Conservation (phyloP, 2,329 filamentous ascomycete genomes). For the Botrytis fragariae region DNA sequence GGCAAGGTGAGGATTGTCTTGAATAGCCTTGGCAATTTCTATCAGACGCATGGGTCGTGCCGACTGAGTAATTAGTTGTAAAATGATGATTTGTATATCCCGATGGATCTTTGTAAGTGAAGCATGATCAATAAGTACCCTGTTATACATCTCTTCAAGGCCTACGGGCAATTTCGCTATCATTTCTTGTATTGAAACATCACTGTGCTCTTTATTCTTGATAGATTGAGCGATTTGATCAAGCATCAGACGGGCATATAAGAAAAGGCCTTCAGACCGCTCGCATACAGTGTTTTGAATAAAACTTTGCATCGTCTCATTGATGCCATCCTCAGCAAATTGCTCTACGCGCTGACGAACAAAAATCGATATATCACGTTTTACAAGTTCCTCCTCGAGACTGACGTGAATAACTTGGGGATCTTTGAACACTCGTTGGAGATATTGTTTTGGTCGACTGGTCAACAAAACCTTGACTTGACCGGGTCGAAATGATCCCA, state of each 20-base stretch:
- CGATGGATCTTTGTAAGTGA: constrained; percentile 2
- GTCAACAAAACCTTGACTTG: constrained; percentile 46
- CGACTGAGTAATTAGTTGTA: constrained; percentile 30
- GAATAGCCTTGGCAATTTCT: constrained; percentile 15
- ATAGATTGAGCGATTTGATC: constrained; percentile 3
- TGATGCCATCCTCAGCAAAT: not conserved
- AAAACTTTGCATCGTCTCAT: not conserved
- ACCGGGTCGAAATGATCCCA: constrained; percentile 38
- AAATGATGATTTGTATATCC: constrained; percentile 28
- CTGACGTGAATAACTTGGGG: constrained; percentile 38
- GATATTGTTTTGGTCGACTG: constrained; percentile 41
- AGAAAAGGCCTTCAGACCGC: constrained; percentile 12
- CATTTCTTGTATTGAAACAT: not conserved
- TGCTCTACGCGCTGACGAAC: not conserved
- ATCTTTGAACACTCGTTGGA: constrained; percentile 39
- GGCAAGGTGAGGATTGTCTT: not conserved
- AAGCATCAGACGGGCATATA: constrained; percentile 19
- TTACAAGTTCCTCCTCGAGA: constrained; percentile 41
- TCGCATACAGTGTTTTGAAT: constrained; percentile 9
- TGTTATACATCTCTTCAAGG: constrained; percentile 35
- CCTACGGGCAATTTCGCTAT: constrained; percentile 24
- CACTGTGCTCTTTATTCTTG: not conserved
- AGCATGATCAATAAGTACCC: constrained; percentile 27
- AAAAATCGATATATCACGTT: constrained; percentile 37
- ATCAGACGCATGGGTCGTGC: constrained; percentile 29